These are phyloP conservation scores for Venturia effusa DNA, from an alignment of 2,329 filamentous ascomycete species.

Conservation along the genomic window DNA sequence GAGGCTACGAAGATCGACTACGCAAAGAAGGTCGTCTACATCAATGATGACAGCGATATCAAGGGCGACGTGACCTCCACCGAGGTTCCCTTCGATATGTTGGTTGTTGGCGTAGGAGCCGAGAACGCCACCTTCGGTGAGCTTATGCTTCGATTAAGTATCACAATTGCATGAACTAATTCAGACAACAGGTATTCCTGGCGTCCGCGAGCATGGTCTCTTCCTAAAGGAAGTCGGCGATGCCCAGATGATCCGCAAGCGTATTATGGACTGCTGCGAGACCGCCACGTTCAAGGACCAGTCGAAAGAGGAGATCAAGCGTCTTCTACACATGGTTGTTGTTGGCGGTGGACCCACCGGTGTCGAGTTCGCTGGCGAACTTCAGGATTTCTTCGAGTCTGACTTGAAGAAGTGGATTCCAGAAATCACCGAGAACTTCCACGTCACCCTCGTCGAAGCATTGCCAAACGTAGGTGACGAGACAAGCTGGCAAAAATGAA, in stretches of 20 bases:
- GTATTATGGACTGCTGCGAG: constrained; percentile 99
- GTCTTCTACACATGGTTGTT: constrained; percentile 93
- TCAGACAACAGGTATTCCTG: constrained; percentile 57
- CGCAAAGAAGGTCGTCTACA: constrained; percentile 76
- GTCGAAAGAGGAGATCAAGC: constrained; percentile 73
- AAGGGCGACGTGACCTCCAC: constrained; percentile 73
- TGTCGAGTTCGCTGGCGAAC: constrained; percentile 96
- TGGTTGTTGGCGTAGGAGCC: constrained; percentile 91
- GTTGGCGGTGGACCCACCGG: constrained; percentile 81
- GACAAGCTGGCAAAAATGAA: not conserved
- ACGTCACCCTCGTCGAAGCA: constrained; percentile 94
- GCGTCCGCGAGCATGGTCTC: constrained; percentile 88
- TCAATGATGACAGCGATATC: constrained; percentile 87
- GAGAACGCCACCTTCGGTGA: constrained; percentile 95
- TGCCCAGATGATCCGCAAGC: constrained; percentile 91
- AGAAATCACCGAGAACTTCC: constrained; percentile 88
- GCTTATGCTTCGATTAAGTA: constrained; percentile 15
- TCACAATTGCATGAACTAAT: not conserved
- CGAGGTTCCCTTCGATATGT: constrained; percentile 94
- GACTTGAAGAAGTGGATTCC: constrained; percentile 98
- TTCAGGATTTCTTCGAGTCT: constrained; percentile 97
- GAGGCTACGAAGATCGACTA: constrained; percentile 93
- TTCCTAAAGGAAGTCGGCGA: constrained; percentile 98
- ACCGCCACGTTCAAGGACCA: constrained; percentile 98
- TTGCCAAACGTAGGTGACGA: constrained; percentile 57